Base-by-base conservation (phyloP, 768 basidiomycete species). In the Imleria badia region DNA sequence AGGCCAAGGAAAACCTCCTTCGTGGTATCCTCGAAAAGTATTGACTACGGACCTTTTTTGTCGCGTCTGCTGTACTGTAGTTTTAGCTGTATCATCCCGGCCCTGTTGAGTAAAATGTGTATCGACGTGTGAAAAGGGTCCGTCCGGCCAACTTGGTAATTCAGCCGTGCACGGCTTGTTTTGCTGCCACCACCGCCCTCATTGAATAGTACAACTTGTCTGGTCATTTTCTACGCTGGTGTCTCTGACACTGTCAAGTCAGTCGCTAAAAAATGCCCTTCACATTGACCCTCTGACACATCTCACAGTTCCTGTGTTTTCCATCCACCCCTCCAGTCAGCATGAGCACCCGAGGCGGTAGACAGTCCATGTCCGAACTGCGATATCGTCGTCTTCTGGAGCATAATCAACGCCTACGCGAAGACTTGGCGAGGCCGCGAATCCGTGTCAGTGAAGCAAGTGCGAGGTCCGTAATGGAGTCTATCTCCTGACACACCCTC, bases 341-440 rank as follows among this genome's bases (percentile, higher is more conserved):
- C 64, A 86, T 86, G 85, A 84, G 81, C 61, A 76, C 78, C 66
- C 79, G 85, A 61, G 78, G 86, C 67, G 81, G 82, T 48, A 76
- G 83, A 44, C 85, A 85, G 66, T 85, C 85, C 62, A 87, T 88
- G 86, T 84, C 85, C 45, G 89, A 91, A 75, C 78, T 91, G 71
- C 89, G 88, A 76, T 83, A 89, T 52, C 79, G 89, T n/a, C 78
- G 89, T 52, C 74, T 91, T 51, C 75, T 82, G 33, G 89, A 91
- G 68, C 89, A 91, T 68, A 91, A 90, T 65, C 78, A 82, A 59
- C 75, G 89, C 22, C 71, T 91, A 49, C 73, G 81, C 56, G 89
- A 91, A 64, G 89, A 91, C 64, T 73, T 91, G 34, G 81, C 82
- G 15, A 74, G 89, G 52, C 88, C 87, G 13, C 74, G 89, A 55